A percentile compares a stretch with the other conserved stretches of the same genome.
Conservation (phyloP, 2,329 filamentous ascomycete species). For the Aureobasidium zeae region DNA sequence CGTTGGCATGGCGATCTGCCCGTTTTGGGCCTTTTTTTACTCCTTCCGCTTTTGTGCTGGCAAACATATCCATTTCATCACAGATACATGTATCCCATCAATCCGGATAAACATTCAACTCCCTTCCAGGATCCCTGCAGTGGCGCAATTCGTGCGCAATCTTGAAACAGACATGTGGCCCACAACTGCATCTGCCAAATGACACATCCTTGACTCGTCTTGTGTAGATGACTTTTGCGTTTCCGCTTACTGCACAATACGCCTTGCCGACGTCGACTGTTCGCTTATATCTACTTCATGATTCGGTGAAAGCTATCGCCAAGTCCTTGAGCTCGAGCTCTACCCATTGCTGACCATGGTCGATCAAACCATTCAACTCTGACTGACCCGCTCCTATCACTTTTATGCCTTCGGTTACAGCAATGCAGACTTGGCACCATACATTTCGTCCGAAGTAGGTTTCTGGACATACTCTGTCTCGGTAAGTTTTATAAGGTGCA, state of each 20-base stretch:
- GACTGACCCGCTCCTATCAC: slow-evolving; percentile 1
- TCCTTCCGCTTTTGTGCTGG: too few relatives aligned
- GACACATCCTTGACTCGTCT: background rate
- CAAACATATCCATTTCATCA: too few relatives aligned
- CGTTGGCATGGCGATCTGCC: slow-evolving; percentile 3
- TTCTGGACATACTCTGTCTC: background rate
- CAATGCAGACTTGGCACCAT: slow-evolving; percentile 6
- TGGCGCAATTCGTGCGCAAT: slow-evolving; percentile 13
- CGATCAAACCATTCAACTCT: slow-evolving; percentile 2
- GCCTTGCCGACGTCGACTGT: background rate
- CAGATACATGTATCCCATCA: too few relatives aligned
- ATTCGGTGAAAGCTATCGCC: slow-evolving; percentile 1
- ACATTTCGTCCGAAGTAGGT: background rate
- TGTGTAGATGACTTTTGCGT: slow-evolving; percentile 2
- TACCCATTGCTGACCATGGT: background rate
- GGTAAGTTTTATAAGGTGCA: slow-evolving; percentile 1
- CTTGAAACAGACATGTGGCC: slow-evolving; percentile 12
- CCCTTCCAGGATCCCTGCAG: background rate
- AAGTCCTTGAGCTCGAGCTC: background rate
- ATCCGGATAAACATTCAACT: too few relatives aligned
- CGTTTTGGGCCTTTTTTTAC: too few relatives aligned
- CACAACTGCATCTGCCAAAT: background rate
- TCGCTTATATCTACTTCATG: slow-evolving; percentile 7
- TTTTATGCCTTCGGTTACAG: slow-evolving; percentile 8
- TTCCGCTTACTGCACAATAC: background rate